Conservation (phyloP, 73 alveolate species). For the Stentor coeruleus region DNA sequence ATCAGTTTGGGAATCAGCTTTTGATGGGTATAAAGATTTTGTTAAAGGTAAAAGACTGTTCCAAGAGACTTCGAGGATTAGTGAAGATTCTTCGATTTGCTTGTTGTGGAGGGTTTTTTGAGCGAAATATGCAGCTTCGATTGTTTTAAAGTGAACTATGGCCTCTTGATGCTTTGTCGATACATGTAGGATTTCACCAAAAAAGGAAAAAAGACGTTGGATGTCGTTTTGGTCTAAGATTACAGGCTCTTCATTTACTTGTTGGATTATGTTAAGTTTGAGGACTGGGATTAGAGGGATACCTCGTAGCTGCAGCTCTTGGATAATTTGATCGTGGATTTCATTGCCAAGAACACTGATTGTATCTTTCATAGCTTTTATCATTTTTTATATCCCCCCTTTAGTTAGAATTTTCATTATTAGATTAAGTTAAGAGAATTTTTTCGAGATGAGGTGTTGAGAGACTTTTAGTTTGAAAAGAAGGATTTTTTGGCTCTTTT, state of each 20-base stretch:
- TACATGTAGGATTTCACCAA: not conserved
- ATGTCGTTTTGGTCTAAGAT: not conserved
- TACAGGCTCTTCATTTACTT: not conserved
- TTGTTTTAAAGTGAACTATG: not conserved
- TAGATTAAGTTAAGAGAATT: too few relatives aligned
- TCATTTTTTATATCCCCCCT: too few relatives aligned
- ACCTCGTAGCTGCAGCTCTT: not conserved
- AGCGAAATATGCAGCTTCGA: slow-evolving; percentile 26
- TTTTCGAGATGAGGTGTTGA: too few relatives aligned
- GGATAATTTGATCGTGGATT: too few relatives aligned
- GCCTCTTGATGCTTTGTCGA: not conserved
- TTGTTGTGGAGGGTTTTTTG: slow-evolving; percentile 14
- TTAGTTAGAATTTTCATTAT: too few relatives aligned
- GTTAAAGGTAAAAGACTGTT: not conserved
- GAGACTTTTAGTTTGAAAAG: too few relatives aligned
- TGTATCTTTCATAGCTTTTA: too few relatives aligned
- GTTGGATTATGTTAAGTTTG: not conserved
- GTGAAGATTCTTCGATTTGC: not conserved
- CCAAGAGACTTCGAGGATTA: not conserved
- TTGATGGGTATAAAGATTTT: not conserved
- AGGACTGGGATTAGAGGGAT: not conserved
- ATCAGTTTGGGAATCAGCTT: not conserved
- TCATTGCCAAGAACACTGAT: too few relatives aligned
- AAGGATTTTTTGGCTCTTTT: too few relatives aligned
- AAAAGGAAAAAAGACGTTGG: not conserved